A percentile compares a stretch with the other conserved stretches of the same genome.
phyloP scores from a whole-genome alignment of 495 filamentous ascomycete genomes.

The Tirmania nivea region DNA sequence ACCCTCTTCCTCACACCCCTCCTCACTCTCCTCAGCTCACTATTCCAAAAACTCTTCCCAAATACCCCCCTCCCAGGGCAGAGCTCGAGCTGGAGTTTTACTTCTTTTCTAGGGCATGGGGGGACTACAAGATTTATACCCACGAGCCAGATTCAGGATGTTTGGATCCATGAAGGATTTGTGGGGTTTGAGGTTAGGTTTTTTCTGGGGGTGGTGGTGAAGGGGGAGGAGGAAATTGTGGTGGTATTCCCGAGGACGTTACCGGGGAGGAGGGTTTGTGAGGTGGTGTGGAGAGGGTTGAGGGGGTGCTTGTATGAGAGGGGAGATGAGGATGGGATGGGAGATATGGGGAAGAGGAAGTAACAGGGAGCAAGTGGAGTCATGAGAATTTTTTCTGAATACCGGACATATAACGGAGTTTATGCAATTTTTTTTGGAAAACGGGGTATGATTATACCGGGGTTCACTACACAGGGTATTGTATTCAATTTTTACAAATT shows the following conservation, averaged over 20 bases:
- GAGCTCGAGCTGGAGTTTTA: not conserved
- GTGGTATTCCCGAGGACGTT: conserved; percentile 80
- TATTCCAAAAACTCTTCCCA: not conserved
- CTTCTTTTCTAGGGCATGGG: conserved; percentile 4
- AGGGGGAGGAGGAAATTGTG: conserved; percentile 68
- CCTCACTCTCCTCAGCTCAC: not conserved
- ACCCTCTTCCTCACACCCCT: not conserved
- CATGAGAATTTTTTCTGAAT: not conserved
- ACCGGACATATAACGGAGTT: too few species aligned
- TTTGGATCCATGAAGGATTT: conserved; percentile 91
- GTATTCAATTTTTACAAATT: too few species aligned
- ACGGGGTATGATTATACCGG: too few species aligned
- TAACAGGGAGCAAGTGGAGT: not conserved
- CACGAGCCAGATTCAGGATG: conserved; percentile 71
- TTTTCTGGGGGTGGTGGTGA: conserved; percentile 75
- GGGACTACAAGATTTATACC: conserved; percentile 77
- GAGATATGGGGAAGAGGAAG: not conserved
- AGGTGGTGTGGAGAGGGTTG: conserved; percentile 66
- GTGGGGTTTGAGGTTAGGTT: conserved; percentile 76
- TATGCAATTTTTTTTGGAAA: too few species aligned
- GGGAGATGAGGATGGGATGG: not conserved
- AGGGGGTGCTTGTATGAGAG: conserved; percentile 36
- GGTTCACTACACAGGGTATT: too few species aligned
- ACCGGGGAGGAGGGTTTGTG: conserved; percentile 46
- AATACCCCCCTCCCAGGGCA: not conserved